phyloP scores from a whole-genome alignment of 805 yeast species.

The Zygotorulaspora danielsina region DNA sequence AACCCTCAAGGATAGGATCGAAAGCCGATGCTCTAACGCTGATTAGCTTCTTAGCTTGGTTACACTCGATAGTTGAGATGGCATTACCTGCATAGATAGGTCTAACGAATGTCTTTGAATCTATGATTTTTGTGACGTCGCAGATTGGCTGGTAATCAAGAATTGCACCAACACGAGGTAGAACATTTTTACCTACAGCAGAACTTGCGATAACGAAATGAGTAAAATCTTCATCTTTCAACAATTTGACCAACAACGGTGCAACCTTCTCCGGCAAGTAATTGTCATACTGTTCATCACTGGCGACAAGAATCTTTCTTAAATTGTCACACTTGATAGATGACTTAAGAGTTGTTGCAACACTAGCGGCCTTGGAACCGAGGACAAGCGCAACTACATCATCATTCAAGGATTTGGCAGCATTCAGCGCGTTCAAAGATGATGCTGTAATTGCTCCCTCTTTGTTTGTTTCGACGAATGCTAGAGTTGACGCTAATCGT shows the following conservation, averaged over 20 bases:
- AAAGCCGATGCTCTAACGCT: conserved; percentile 88
- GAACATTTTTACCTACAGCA: conserved; percentile 79
- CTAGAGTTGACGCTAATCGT: conserved; percentile 59
- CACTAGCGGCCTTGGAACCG: conserved; percentile 56
- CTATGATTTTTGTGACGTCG: conserved; percentile 67
- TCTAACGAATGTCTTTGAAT: conserved; percentile 72
- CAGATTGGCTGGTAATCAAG: conserved; percentile 84
- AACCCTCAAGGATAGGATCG: conserved; percentile 41
- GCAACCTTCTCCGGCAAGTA: conserved; percentile 76
- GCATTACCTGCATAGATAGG: conserved; percentile 98
- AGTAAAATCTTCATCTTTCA: conserved; percentile 38
- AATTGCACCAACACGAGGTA: conserved; percentile 84
- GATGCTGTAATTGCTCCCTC: conserved; percentile 57
- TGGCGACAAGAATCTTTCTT: conserved; percentile 51
- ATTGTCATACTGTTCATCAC: conserved; percentile 57
- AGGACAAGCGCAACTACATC: conserved; percentile 76
- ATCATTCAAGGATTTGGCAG: conserved; percentile 71
- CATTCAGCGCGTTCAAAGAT: conserved; percentile 67
- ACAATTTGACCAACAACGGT: conserved; percentile 51
- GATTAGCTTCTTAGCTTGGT: conserved; percentile 59
- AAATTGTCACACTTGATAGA: conserved; percentile 31
- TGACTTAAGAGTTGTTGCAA: conserved; percentile 38
- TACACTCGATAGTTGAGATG: conserved; percentile 69
- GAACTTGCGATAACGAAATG: conserved; percentile 80
- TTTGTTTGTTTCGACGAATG: conserved; percentile 61